phyloP scores from a whole-genome alignment of 768 basidiomycete species.

The Mycena alexandri region DNA sequence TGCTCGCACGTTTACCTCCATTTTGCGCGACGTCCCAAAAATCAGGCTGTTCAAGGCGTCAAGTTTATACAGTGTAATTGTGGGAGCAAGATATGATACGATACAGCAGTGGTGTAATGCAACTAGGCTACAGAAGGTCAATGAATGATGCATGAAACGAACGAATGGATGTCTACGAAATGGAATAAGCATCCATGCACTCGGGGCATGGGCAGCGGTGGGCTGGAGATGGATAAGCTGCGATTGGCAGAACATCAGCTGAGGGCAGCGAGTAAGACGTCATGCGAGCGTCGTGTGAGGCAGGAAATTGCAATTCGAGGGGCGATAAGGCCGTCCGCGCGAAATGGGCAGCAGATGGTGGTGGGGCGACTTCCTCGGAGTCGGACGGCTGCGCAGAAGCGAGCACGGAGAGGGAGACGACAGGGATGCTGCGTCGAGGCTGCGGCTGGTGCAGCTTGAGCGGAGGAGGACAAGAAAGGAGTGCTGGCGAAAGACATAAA shows the following conservation, averaged over 20 bases:
- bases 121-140: constrained; percentile 32
- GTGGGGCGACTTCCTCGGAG: constrained; percentile 6
- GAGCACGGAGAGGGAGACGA: constrained; percentile 35
- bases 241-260: constrained; percentile 19
- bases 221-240: neutral
- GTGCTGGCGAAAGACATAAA: constrained; percentile 31
- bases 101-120: constrained; percentile 34
- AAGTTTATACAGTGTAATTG: constrained; percentile 14
- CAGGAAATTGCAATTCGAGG: constrained; percentile 25
- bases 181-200: constrained; percentile 25
- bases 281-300: constrained; percentile 17
- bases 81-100: constrained; percentile 31
- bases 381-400: constrained; percentile 16
- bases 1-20: too few species aligned
- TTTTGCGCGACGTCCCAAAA: too few species aligned
- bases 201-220: constrained; percentile 16
- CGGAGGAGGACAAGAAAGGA: constrained; percentile 27
- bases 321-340: constrained; percentile 27
- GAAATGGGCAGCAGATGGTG: constrained; percentile 1
- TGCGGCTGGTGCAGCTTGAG: constrained; percentile 37
- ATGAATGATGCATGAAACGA: constrained; percentile 7
- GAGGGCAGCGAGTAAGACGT: constrained; percentile 30
- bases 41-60: too few species aligned
- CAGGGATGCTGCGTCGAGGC: constrained; percentile 36
- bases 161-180: constrained; percentile 27